A percentile compares a stretch with the other conserved stretches of the same genome.
phyloP scores from a whole-genome alignment of 2,329 filamentous ascomycete genomes.

The Ophiocordyceps sinensis region DNA sequence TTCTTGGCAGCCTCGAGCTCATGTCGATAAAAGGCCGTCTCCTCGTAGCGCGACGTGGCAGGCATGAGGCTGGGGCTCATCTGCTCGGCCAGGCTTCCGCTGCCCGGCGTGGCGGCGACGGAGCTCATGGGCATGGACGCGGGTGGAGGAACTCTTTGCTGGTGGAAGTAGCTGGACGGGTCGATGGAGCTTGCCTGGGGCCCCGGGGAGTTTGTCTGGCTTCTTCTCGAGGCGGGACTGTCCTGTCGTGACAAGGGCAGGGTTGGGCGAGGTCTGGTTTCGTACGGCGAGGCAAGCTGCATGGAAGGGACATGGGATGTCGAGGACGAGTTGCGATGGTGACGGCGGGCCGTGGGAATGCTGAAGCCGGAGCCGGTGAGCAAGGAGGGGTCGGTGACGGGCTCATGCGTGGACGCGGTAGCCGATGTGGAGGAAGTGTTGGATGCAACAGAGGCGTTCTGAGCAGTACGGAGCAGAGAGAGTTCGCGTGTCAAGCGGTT shows the following conservation, averaged over 20 bases:
- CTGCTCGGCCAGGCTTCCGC: conserved; percentile 20
- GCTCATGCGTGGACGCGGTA: conserved; percentile 34
- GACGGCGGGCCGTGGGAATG: conserved; percentile 37
- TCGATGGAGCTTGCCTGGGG: conserved; percentile 28
- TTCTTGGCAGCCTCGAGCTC: conserved; percentile 47
- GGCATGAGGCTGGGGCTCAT: conserved; percentile 40
- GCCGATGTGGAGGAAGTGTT: conserved; percentile 50
- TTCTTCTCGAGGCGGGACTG: conserved; percentile 38
- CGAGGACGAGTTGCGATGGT: conserved; percentile 44
- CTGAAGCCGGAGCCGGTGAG: conserved; percentile 44
- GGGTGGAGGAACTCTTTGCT: conserved; percentile 26
- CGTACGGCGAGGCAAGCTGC: conserved; percentile 20
- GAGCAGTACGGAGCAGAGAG: conserved; percentile 58
- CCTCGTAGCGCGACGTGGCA: conserved; percentile 46
- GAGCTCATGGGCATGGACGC: conserved; percentile 20
- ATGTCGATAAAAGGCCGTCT: conserved; percentile 42
- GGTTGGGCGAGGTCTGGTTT: conserved; percentile 26
- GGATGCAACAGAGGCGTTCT: conserved; percentile 51
- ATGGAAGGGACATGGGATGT: conserved; percentile 35
- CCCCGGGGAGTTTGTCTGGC: conserved; percentile 34
- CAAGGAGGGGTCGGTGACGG: conserved; percentile 33
- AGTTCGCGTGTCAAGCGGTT: conserved; percentile 89
- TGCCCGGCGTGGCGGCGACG: conserved; percentile 25
- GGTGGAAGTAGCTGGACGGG: conserved; percentile 31
- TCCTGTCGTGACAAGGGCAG: conserved; percentile 37